Base-by-base conservation (phyloP, 1,284 basidiomycete genomes). In the Melampsora medusae region DNA sequence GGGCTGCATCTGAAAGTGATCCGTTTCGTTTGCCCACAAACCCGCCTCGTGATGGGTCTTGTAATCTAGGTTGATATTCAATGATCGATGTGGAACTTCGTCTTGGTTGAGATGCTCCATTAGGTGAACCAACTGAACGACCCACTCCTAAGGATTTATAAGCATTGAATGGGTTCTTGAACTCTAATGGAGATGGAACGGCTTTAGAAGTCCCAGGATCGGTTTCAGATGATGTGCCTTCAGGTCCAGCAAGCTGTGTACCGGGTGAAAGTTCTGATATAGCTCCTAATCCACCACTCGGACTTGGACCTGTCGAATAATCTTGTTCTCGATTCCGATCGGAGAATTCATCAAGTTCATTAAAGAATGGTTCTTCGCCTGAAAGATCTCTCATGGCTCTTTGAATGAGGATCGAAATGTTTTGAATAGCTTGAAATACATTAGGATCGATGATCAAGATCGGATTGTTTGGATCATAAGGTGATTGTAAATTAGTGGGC, bases 1-100 rank as follows among this genome's bases (percentile, higher is more conserved):
- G 79, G 0, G 91, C 89, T 91, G 93, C 94, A 83, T 96, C 92
- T 28, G 86, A 85, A 61, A 78, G 78, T 1, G 78, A 79, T 25
- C 74, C 46, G 56, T 68, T 74, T 42, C 64, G 48, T 28, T 46
- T 69, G 2, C 73, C 73, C 3, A 76, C 73, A 48, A 67, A 76
- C 5, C 73, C 73, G 2, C 73, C 73, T 49, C 59, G 28, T 7
- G 73, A 62, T 14, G 73, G 73, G 42, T 76, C 73, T 33, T 46
- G 69, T 19, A 53, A 6, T 49, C 76, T 38, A 60, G 76, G 76
- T 7, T 33, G 46, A 48, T 50, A 73, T n/a, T 77, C 76, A 35
- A 67, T 71, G 19, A 61, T 50, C 0, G 56, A 65, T 4, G 28
- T 62, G 7, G 76, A 72, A 22, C 67, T 69, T 28, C 75, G 67